Conservation (phyloP, 2,329 filamentous ascomycete genomes). For the Alternaria novae-zelandiae region DNA sequence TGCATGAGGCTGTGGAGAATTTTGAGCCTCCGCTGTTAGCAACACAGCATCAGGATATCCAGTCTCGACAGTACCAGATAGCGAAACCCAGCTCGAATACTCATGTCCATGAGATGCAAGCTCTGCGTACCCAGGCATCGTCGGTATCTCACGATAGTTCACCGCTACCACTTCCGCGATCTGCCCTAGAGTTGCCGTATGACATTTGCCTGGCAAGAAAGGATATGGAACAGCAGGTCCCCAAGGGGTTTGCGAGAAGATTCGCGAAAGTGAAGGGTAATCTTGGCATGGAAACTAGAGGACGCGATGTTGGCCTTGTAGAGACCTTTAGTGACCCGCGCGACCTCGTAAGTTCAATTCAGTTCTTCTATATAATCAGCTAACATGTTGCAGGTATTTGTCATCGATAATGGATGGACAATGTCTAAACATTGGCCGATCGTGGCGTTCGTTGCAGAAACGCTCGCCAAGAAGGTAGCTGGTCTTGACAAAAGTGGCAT, state of each 20-base stretch:
- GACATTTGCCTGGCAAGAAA: background rate
- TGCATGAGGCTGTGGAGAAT: too few relatives aligned
- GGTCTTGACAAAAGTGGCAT: constrained; percentile 22
- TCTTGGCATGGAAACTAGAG: background rate
- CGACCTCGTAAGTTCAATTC: background rate
- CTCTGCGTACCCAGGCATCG: background rate
- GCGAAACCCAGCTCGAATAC: too few relatives aligned
- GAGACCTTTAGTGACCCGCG: background rate
- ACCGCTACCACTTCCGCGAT: background rate
- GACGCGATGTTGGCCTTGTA: background rate
- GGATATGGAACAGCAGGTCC: background rate
- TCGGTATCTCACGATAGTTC: background rate
- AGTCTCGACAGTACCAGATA: too few relatives aligned
- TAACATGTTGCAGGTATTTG: background rate
- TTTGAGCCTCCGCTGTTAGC: too few relatives aligned
- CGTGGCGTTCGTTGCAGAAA: constrained; percentile 20
- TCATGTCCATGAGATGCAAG: background rate
- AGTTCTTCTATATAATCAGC: too few relatives aligned
- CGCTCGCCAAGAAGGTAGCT: constrained; percentile 18
- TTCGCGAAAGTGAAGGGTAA: background rate
- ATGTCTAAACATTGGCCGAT: constrained; percentile 22
- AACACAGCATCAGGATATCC: too few relatives aligned
- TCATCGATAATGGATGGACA: background rate
- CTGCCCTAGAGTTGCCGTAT: background rate
- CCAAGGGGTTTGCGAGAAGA: background rate